Evolutionary conservation across 495 filamentous ascomycete genomes (phyloP).

Genomic region (Hypoxylon trugodes): DNA sequence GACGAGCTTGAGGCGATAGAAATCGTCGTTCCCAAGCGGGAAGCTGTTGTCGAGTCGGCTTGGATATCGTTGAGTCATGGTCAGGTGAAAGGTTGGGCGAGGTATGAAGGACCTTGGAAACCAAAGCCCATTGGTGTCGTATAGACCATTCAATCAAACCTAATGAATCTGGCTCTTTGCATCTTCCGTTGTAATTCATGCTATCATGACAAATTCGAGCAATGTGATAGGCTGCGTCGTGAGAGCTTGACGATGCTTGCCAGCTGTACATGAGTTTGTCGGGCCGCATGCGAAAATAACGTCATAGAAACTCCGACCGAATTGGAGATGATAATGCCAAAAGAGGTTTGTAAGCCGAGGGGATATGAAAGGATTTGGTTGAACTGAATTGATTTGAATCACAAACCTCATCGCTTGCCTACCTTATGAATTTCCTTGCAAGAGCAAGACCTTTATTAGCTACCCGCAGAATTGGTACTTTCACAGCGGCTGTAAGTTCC

Average conservation of each 20-base stretch:
- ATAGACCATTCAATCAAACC: too few relatives aligned
- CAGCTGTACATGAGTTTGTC: conserved; percentile 15
- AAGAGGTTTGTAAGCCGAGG: conserved; percentile 31
- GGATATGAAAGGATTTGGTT: background rate
- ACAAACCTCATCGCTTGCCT: background rate
- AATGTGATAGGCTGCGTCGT: conserved; percentile 23
- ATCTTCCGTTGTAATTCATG: too few relatives aligned
- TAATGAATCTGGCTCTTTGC: too few relatives aligned
- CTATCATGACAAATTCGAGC: conserved; percentile 27
- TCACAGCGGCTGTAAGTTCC: conserved; percentile 46
- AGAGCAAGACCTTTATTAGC: conserved; percentile 32
- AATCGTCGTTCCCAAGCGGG: background rate
- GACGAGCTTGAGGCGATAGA: conserved; percentile 31
- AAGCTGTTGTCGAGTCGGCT: conserved; percentile 10
- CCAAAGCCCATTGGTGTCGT: conserved; percentile 70
- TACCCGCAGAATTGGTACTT: conserved; percentile 38
- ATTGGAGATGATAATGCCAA: conserved; percentile 6
- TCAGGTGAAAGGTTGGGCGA: conserved; percentile 55
- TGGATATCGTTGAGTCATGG: conserved; percentile 19
- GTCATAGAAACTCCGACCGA: conserved; percentile 24
- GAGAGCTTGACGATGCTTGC: background rate
- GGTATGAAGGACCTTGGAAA: conserved; percentile 63
- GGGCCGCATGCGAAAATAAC: conserved; percentile 22
- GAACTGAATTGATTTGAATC: background rate
- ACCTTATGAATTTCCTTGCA: conserved; percentile 41